phyloP scores from a whole-genome alignment of 768 basidiomycete genomes.

The Russula abietina region DNA sequence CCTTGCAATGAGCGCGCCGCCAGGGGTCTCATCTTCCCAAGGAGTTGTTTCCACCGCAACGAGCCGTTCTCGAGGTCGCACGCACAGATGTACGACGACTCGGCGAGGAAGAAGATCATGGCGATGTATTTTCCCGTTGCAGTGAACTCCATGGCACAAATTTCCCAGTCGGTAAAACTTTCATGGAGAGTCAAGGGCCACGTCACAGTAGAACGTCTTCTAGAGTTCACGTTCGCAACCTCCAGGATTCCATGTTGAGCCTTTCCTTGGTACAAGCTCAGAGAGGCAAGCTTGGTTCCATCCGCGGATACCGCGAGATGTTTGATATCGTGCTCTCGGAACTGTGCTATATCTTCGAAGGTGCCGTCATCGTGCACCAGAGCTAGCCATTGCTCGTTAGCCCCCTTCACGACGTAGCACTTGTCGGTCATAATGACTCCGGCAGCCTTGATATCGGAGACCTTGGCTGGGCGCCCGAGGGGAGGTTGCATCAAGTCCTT shows the following conservation, averaged over 20 bases:
- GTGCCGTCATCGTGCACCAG: conserved; percentile 10
- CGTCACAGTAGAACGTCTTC: conserved; percentile 1
- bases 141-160: conserved; percentile 17
- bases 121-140: conserved; percentile 13
- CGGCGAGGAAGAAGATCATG: conserved; percentile 12
- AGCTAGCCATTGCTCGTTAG: conserved; percentile 5
- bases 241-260: conserved; percentile 8
- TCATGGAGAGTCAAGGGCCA: conserved; percentile 18
- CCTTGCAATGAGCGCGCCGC: conserved; percentile 2
- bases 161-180: conserved; percentile 14
- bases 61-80: conserved; percentile 17
- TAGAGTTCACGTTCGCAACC: conserved; percentile 13
- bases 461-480: neutral
- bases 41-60: conserved; percentile 12
- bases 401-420: conserved; percentile 13
- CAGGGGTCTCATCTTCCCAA: conserved; percentile 13
- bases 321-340: conserved; percentile 8
- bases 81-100: conserved; percentile 9
- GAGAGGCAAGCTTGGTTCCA: neutral
- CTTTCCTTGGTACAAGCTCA: conserved; percentile 15
- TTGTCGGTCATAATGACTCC: conserved; percentile 5
- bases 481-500: conserved; percentile 12
- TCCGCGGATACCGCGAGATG: conserved; percentile 8
- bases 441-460: conserved; percentile 2
- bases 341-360: conserved; percentile 11